Percentiles rank a stretch among this genome's conserved stretches.
Conservation (phyloP, 1,284 basidiomycete genomes). For the Pascua guehoae region DNA sequence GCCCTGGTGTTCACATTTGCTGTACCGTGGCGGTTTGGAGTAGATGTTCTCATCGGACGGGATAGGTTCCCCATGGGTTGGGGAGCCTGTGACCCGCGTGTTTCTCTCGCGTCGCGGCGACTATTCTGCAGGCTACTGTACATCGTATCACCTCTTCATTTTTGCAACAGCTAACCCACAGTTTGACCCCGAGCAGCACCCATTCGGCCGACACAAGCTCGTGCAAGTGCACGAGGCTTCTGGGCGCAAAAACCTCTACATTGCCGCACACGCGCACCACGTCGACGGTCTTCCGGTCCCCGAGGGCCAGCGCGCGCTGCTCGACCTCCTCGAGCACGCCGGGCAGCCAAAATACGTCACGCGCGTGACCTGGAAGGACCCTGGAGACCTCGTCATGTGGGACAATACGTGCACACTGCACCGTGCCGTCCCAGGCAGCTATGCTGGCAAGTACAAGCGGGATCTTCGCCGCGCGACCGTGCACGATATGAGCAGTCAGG, state of each 20-base stretch:
- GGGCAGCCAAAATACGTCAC: slow-evolving; percentile 16
- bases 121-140: too few species aligned
- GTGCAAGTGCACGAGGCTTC: slow-evolving; percentile 20
- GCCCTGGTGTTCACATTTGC: too few species aligned
- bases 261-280: slow-evolving; percentile 22
- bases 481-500: slow-evolving; percentile 18
- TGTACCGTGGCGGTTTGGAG: too few species aligned
- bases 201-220: slow-evolving; percentile 22
- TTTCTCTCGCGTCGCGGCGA: too few species aligned
- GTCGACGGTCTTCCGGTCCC: slow-evolving; percentile 11
- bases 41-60: too few species aligned
- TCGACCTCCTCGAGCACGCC: slow-evolving; percentile 13
- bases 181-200: slow-evolving; percentile 10
- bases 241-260: slow-evolving; percentile 22
- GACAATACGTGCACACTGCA: slow-evolving; percentile 21
- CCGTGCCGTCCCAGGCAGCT: slow-evolving; percentile 15
- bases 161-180: neutral
- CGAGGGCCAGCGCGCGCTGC: slow-evolving; percentile 20
- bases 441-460: slow-evolving; percentile 20
- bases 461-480: slow-evolving; percentile 24
- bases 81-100: too few species aligned
- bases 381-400: slow-evolving; percentile 22
- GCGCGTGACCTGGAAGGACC: slow-evolving; percentile 11
- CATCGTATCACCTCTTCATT: too few species aligned
- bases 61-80: too few species aligned